Conservation (phyloP, 139 green algal species). For the Nannochloris sp. region DNA sequence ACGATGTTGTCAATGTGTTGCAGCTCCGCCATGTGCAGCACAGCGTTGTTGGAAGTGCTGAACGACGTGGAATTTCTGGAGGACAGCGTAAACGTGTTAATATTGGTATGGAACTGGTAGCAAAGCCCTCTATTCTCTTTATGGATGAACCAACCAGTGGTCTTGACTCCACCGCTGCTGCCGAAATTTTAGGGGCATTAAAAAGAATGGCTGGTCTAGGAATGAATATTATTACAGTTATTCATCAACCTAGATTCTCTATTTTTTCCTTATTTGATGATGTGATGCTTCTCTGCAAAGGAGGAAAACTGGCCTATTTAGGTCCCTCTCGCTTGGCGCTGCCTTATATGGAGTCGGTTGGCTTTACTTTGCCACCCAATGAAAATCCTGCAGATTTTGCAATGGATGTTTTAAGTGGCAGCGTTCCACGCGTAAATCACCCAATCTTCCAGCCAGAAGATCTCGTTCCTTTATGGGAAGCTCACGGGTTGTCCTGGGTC, state of each 20-base stretch:
- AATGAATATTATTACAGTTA: constrained; percentile 57
- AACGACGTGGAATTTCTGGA: constrained; percentile 51
- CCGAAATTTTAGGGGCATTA: constrained; percentile 51
- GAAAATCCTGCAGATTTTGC: constrained; percentile 63
- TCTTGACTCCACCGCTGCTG: constrained; percentile 57
- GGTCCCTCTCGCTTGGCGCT: constrained; percentile 38
- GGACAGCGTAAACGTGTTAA: constrained; percentile 79
- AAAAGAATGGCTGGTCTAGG: constrained; percentile 49
- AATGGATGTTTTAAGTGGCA: constrained; percentile 51
- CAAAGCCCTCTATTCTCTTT: constrained; percentile 54
- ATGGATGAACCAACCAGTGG: constrained; percentile 60
- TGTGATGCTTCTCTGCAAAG: constrained; percentile 62
- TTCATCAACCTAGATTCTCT: constrained; percentile 68
- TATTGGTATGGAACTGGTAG: constrained; percentile 68
- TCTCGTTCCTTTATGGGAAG: constrained; percentile 30
- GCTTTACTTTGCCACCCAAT: constrained; percentile 49
- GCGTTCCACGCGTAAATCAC: constrained; percentile 15
- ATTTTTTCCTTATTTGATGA: constrained; percentile 70
- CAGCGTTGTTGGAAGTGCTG: constrained; percentile 42
- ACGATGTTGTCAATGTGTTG: constrained; percentile 14
- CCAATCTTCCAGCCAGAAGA: constrained; percentile 34
- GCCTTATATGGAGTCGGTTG: constrained; percentile 43
- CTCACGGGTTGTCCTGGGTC: constrained; percentile 22
- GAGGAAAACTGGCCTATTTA: constrained; percentile 41
- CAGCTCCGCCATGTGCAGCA: constrained; percentile 40